Evolutionary conservation across 1,284 basidiomycete species (phyloP).

Genomic region (Microbotryomycetes sp.): DNA sequence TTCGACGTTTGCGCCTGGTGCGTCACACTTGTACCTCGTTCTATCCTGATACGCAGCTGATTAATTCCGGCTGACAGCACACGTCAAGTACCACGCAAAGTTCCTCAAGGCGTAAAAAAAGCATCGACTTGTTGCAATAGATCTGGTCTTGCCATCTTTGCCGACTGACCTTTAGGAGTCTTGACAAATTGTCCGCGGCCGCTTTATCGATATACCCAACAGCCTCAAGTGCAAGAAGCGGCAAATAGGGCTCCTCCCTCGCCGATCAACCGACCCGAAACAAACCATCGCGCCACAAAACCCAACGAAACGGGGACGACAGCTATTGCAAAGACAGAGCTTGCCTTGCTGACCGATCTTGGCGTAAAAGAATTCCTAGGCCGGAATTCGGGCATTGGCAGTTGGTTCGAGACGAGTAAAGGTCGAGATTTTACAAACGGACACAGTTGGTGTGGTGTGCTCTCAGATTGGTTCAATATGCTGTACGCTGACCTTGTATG

Average conservation of each 20-base stretch:
- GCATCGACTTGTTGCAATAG: background rate
- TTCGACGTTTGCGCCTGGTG: constrained; percentile 52
- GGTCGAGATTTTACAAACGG: background rate
- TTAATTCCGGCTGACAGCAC: constrained; percentile 41
- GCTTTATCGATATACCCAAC: too few species aligned
- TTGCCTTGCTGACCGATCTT: background rate
- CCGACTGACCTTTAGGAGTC: too few species aligned
- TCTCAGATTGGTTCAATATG: too few species aligned
- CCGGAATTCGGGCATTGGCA: background rate
- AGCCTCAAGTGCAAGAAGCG: too few species aligned
- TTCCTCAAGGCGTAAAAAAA: constrained; percentile 41
- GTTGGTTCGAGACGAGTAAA: background rate
- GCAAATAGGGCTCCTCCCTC: too few species aligned
- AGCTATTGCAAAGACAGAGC: background rate
- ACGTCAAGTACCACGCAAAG: constrained; percentile 47
- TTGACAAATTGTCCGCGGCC: too few species aligned
- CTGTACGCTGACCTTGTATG: too few species aligned
- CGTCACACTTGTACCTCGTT: background rate
- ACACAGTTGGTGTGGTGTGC: background rate
- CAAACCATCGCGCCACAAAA: too few species aligned
- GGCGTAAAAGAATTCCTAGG: background rate
- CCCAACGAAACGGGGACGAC: too few species aligned
- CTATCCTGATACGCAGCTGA: background rate
- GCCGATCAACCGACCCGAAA: too few species aligned
- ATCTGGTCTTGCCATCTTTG: too few species aligned